Evolutionary conservation across 2,329 filamentous ascomycete genomes (phyloP).

Genomic region (Aspergillus sp.): DNA sequence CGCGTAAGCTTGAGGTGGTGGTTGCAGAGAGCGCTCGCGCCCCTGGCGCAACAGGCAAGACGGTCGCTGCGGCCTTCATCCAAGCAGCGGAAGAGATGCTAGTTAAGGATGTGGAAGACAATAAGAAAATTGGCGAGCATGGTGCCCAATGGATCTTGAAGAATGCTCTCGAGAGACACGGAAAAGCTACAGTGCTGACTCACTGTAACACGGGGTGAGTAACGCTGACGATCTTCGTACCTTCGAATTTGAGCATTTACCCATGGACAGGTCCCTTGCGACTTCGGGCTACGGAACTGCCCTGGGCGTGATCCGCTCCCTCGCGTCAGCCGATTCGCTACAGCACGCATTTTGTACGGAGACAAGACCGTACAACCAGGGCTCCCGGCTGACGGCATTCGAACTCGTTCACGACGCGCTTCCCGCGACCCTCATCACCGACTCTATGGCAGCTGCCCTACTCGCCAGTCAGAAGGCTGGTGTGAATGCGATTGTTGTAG

Average conservation of each 20-base stretch:
- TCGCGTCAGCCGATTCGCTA: slow-evolving; percentile 65
- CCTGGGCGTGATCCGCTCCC: slow-evolving; percentile 84
- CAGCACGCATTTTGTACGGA: slow-evolving; percentile 93
- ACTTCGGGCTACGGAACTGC: slow-evolving; percentile 98
- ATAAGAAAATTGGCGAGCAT: slow-evolving; percentile 76
- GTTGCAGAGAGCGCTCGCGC: slow-evolving; percentile 48
- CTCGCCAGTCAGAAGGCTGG: slow-evolving; percentile 61
- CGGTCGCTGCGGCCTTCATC: slow-evolving; percentile 69
- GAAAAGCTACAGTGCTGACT: slow-evolving; percentile 76
- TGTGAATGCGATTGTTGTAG: slow-evolving; percentile 86
- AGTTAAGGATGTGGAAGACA: slow-evolving; percentile 80
- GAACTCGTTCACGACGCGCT: slow-evolving; percentile 94
- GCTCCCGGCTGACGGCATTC: slow-evolving; percentile 89
- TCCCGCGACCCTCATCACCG: slow-evolving; percentile 85
- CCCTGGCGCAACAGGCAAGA: slow-evolving; percentile 33
- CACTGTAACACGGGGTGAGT: slow-evolving; percentile 93
- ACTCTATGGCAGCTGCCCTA: slow-evolving; percentile 92
- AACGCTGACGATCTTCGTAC: not conserved
- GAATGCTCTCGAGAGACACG: slow-evolving; percentile 50
- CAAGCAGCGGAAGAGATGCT: slow-evolving; percentile 81
- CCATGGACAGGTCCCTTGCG: slow-evolving; percentile 68
- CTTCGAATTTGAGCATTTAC: not conserved
- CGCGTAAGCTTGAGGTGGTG: slow-evolving; percentile 69
- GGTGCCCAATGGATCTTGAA: slow-evolving; percentile 79
- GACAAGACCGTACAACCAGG: slow-evolving; percentile 96